Conservation (phyloP, 805 yeast species). For the Brettanomyces naardenensis region DNA sequence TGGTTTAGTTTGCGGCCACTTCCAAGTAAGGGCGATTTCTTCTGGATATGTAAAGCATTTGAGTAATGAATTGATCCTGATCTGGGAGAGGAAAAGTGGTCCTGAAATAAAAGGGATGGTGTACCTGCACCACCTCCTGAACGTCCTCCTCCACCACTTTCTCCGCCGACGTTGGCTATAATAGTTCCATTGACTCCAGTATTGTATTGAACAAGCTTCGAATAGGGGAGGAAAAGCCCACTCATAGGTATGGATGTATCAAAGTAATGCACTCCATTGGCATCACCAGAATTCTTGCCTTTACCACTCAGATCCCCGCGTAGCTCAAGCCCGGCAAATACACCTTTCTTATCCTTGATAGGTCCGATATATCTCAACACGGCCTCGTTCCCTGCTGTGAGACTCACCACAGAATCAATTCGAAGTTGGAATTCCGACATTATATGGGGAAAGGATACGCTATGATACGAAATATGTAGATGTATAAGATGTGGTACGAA, state of each 20-base stretch:
- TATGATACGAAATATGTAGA: background rate
- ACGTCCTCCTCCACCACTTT: too few relatives aligned
- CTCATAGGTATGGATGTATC: constrained; percentile 52
- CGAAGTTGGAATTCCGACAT: background rate
- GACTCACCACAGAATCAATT: background rate
- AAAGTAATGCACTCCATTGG: constrained; percentile 65
- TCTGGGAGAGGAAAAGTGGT: background rate
- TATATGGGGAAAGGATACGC: background rate
- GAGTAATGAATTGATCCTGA: too few relatives aligned
- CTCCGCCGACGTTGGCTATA: background rate
- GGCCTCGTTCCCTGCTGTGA: constrained; percentile 38
- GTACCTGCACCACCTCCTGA: too few relatives aligned
- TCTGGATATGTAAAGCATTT: too few relatives aligned
- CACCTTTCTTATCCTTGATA: constrained; percentile 64
- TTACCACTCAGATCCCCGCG: constrained; percentile 50
- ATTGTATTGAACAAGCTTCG: constrained; percentile 26
- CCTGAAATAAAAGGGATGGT: too few relatives aligned
- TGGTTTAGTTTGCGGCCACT: background rate
- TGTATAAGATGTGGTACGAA: background rate
- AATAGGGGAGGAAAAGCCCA: constrained; percentile 68
- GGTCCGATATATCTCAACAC: constrained; percentile 63
- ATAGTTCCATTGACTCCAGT: background rate
- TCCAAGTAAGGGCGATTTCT: background rate
- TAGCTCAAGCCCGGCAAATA: constrained; percentile 83
- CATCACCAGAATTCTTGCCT: constrained; percentile 87